These are phyloP conservation scores for Coprinopsis marcescibilis DNA, from an alignment of 768 basidiomycete genomes.

Conservation along the genomic window DNA sequence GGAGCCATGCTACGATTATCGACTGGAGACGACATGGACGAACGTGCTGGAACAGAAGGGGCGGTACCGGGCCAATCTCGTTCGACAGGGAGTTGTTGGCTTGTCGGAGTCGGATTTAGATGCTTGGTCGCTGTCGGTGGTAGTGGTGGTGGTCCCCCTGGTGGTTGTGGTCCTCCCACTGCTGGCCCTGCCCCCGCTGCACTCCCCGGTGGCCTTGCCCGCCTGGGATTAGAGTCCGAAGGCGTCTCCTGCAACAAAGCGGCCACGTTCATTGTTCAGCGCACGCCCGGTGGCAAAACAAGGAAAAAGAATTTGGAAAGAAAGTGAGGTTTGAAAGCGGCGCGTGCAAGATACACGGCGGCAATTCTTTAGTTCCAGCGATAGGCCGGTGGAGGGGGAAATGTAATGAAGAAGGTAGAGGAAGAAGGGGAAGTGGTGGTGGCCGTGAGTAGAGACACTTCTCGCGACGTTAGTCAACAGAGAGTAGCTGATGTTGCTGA, in stretches of 20 bases:
- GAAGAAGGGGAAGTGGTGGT: neutral
- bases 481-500: neutral
- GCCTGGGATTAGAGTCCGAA: conserved; percentile 11
- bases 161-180: neutral
- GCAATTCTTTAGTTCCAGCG: too few species aligned
- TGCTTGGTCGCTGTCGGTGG: neutral
- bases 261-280: conserved; percentile 15
- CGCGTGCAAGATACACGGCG: too few species aligned
- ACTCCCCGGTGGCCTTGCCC: conserved; percentile 6
- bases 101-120: neutral
- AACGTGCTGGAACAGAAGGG: neutral
- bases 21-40: neutral
- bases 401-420: neutral
- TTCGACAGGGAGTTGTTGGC: neutral
- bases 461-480: conserved; percentile 7
- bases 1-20: neutral
- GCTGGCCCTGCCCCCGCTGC: neutral
- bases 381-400: neutral
- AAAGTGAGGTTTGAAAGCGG: too few species aligned
- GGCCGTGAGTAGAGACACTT: neutral
- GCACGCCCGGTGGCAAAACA: neutral
- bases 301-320: conserved; percentile 2
- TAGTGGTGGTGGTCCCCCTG: neutral
- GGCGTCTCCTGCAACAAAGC: conserved; percentile 16
- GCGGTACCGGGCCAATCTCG: neutral